A percentile compares a stretch with the other conserved stretches of the same genome.
Conservation (phyloP, 1,284 basidiomycete genomes). For the Microbotryum violaceum region DNA sequence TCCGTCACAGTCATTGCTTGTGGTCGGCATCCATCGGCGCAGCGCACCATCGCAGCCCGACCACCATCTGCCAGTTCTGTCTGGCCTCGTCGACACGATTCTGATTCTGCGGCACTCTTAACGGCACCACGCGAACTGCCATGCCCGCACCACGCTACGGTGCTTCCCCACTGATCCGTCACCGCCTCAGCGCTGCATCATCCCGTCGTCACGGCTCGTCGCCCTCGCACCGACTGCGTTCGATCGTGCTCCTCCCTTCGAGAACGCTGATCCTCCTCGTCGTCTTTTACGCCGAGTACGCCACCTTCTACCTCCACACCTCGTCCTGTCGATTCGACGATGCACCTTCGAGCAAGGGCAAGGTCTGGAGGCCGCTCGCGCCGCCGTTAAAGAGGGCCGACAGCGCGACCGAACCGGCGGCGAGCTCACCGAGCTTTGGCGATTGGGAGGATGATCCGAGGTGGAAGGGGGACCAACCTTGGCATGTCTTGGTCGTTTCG, state of each 20-base stretch:
- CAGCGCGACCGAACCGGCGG: too few species aligned
- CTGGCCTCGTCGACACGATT: too few species aligned
- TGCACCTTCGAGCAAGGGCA: conserved; percentile 3
- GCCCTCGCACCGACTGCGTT: conserved; percentile 2
- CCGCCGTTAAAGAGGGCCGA: too few species aligned
- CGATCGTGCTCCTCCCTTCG: conserved; percentile 1
- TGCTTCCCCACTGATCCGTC: conserved; percentile 1
- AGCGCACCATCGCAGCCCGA: neutral
- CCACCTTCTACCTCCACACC: conserved; percentile 10
- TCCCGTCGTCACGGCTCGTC: neutral
- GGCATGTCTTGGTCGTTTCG: conserved; percentile 58
- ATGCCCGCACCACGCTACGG: too few species aligned
- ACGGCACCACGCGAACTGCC: too few species aligned
- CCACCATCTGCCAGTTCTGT: neutral
- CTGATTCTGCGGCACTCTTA: too few species aligned
- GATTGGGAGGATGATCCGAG: neutral
- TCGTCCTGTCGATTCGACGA: conserved; percentile 14
- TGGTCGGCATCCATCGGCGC: too few species aligned
- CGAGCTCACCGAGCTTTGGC: too few species aligned
- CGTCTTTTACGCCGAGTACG: conserved; percentile 19
- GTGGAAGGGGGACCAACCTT: conserved; percentile 39
- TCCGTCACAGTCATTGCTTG: too few species aligned
- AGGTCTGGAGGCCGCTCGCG: conserved; percentile 4
- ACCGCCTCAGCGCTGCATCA: conserved; percentile 1
- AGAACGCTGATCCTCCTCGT: conserved; percentile 11